Conservation (phyloP, 306 rosid species). For the Leucaena leucocephala region DNA sequence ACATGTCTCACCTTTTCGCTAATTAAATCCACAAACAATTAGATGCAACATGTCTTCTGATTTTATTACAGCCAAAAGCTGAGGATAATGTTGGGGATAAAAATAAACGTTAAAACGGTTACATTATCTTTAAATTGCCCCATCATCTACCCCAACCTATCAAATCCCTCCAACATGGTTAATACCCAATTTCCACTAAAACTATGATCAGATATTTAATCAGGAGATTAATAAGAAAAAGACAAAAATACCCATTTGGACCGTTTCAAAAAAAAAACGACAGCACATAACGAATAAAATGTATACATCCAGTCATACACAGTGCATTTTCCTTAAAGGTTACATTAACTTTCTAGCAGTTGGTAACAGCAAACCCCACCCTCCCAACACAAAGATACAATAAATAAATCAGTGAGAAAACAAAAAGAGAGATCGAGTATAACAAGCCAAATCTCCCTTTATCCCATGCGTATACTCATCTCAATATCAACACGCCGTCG, state of each 20-base stretch:
- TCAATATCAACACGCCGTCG: slow-evolving; percentile 15
- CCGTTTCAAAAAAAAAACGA: background rate
- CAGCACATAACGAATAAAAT: background rate
- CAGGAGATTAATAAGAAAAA: background rate
- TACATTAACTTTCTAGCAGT: background rate
- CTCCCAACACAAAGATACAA: background rate
- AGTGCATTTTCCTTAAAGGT: background rate
- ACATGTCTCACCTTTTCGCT: no score
- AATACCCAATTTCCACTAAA: background rate
- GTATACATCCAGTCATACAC: no score
- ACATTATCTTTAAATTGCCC: background rate
- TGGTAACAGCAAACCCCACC: background rate
- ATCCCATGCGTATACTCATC: slow-evolving; percentile 3
- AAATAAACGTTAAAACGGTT: background rate
- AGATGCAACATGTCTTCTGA: background rate
- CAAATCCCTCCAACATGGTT: background rate
- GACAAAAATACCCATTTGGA: background rate
- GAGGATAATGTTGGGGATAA: background rate
- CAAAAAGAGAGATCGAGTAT: background rate
- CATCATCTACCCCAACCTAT: background rate
- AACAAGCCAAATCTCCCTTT: background rate
- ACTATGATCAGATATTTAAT: background rate
- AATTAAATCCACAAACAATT: no score
- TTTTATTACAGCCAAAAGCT: background rate
- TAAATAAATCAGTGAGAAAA: background rate